Base-by-base conservation (phyloP, 2,329 filamentous ascomycete genomes). In the Aulographum hederae region DNA sequence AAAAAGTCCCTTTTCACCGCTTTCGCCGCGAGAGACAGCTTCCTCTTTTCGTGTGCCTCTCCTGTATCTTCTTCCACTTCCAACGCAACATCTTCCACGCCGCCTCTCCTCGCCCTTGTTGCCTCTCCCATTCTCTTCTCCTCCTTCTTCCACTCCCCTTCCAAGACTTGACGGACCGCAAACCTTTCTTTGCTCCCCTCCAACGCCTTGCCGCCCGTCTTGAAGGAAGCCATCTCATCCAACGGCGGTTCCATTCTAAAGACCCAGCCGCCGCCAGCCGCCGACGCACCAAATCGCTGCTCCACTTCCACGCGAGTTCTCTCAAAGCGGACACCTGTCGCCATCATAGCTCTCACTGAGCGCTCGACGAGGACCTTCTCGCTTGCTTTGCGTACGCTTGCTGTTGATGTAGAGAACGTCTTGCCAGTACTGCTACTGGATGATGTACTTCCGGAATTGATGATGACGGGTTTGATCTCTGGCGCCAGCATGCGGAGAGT, bases 221-320 rank as follows among this genome's bases (percentile, higher is more conserved):
- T 73, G 43, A 80, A 95, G 0, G 67, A 66, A 1, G 77, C 65
- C 0, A 95, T 64, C 6, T 67, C 62, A 52, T 98, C 89, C n/a
- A 98, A 63, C 1, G 71, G 62, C 67, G 89, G 89, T 46, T 95
- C 86, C 80, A 98, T 85, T 32, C 89, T 73, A 53, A 92, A 95
- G 6, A 92, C 75, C 66, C 74, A 95, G 41, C 68, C 73, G 20
- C 70, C 67, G 16, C 33, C 33, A 14, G 46, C 47, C 6, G 43
- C 43, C 19, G 15, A 20, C 1, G 27, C 8, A 8, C 27, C 15
- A 8, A 14, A n/a, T 10, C 8, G 8, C 6, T 8, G 8, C 8
- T 17, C 27, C 10, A 63, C 64, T 45, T 92, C 84, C 27, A 95
- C 69, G 43, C 75, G 73, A 10, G 78, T 77, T 46, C 74, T 77